A percentile compares a stretch with the other conserved stretches of the same genome.
phyloP scores from a whole-genome alignment of 257 asterid species.

The Solanum piurae region DNA sequence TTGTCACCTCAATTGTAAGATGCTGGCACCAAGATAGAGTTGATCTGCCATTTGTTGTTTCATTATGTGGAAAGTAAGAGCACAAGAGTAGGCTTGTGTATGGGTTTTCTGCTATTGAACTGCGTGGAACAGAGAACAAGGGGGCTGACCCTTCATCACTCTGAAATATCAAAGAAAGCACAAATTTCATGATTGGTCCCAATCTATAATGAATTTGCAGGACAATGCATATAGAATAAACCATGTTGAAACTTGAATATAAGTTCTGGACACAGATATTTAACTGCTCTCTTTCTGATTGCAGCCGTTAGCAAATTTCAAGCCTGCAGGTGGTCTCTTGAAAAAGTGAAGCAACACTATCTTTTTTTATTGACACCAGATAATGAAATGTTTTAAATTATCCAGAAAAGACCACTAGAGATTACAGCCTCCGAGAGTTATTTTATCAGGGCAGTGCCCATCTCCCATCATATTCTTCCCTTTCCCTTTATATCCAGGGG shows the following conservation, averaged over 20 bases:
- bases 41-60: slow-evolving; percentile 18
- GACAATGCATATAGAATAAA: neutral
- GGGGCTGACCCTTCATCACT: slow-evolving; percentile 68
- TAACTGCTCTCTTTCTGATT: neutral
- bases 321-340: neutral
- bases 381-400: neutral
- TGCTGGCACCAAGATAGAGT: slow-evolving; percentile 61
- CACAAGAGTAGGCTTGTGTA: slow-evolving; percentile 80
- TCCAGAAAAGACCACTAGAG: neutral
- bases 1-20: slow-evolving; percentile 71
- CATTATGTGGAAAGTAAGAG: slow-evolving; percentile 40
- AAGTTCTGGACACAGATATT: neutral
- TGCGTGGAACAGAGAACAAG: slow-evolving; percentile 72
- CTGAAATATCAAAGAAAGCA: slow-evolving; percentile 39
- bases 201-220: slow-evolving; percentile 1
- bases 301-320: neutral
- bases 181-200: slow-evolving; percentile 11
- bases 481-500: neutral
- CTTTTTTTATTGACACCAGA: neutral
- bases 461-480: neutral
- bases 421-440: neutral
- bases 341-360: neutral
- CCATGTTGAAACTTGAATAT: neutral
- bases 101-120: slow-evolving; percentile 75
- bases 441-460: neutral